These are phyloP conservation scores for Penicillium decumbens DNA, from an alignment of 2,329 filamentous ascomycete genomes.

Conservation along the genomic window DNA sequence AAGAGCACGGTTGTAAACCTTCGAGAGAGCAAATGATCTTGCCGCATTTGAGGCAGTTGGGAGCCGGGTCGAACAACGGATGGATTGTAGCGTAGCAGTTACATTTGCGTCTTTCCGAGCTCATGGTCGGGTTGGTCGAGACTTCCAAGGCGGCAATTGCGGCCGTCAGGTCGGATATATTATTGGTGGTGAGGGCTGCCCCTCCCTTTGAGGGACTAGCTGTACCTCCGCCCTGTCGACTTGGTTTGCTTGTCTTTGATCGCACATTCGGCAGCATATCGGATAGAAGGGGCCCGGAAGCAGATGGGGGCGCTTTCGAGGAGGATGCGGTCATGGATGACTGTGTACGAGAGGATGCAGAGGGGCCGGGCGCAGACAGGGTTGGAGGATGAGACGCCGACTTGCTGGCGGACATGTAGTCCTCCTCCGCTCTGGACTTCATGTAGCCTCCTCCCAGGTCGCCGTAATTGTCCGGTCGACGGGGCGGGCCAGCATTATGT, in stretches of 20 bases:
- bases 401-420: constrained; percentile 62
- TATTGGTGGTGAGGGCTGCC: constrained; percentile 43
- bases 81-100: constrained; percentile 85
- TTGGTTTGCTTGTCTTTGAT: constrained; percentile 57
- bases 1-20: constrained; percentile 89
- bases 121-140: constrained; percentile 76
- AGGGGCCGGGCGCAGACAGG: constrained; percentile 37
- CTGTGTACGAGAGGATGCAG: constrained; percentile 44
- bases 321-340: constrained; percentile 33
- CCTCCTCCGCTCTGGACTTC: constrained; percentile 65
- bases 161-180: constrained; percentile 57
- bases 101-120: constrained; percentile 64
- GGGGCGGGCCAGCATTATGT: constrained; percentile 58
- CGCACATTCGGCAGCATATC: constrained; percentile 61
- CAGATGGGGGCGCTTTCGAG: constrained; percentile 57
- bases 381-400: constrained; percentile 39
- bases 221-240: constrained; percentile 70
- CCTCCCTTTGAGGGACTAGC: constrained; percentile 60
- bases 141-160: constrained; percentile 86
- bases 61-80: constrained; percentile 81
- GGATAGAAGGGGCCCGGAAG: constrained; percentile 74
- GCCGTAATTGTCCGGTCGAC: constrained; percentile 60
- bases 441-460: constrained; percentile 66
- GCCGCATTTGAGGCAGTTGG: constrained; percentile 87
- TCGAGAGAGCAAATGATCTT: constrained; percentile 95